Conservation (phyloP, 176 grass and related monocot species). For the Puccinellia tenuiflora region DNA sequence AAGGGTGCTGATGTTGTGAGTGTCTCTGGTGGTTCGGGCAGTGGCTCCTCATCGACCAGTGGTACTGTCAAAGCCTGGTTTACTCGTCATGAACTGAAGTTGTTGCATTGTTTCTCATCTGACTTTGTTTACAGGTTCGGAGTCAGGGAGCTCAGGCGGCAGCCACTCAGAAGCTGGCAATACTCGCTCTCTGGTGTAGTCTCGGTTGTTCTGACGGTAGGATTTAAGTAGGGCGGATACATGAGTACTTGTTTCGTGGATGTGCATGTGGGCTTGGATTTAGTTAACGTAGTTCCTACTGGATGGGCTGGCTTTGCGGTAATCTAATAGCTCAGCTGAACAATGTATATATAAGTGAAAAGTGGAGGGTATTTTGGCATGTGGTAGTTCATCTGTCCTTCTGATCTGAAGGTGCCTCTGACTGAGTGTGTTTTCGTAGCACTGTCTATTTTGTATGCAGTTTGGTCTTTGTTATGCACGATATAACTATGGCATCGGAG, state of each 20-base stretch:
- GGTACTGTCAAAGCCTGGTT: constrained; percentile 28
- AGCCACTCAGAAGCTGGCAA: constrained; percentile 42
- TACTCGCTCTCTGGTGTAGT: constrained; percentile 29
- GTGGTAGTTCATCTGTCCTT: constrained; percentile 12
- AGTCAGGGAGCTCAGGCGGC: constrained; percentile 53
- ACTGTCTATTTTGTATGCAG: not conserved
- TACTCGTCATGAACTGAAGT: not conserved
- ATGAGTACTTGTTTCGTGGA: not conserved
- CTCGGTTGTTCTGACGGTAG: constrained; percentile 22
- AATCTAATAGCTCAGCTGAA: not conserved
- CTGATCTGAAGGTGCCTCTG: not conserved
- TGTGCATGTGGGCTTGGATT: not conserved
- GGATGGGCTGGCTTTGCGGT: not conserved
- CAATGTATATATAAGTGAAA: constrained; percentile 33
- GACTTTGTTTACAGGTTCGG: constrained; percentile 43
- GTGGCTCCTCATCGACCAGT: constrained; percentile 66
- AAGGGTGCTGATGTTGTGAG: constrained; percentile 50
- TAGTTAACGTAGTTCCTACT: constrained; percentile 17
- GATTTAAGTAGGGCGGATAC: constrained; percentile 7
- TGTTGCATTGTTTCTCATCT: not conserved
- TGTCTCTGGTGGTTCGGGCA: constrained; percentile 55
- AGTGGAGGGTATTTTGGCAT: not conserved
- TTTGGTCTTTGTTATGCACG: not conserved
- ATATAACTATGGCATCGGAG: not conserved
- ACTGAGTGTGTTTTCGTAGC: not conserved